phyloP scores from a whole-genome alignment of 192 early-diverging fungal genomes.

The Coemansia sp. region DNA sequence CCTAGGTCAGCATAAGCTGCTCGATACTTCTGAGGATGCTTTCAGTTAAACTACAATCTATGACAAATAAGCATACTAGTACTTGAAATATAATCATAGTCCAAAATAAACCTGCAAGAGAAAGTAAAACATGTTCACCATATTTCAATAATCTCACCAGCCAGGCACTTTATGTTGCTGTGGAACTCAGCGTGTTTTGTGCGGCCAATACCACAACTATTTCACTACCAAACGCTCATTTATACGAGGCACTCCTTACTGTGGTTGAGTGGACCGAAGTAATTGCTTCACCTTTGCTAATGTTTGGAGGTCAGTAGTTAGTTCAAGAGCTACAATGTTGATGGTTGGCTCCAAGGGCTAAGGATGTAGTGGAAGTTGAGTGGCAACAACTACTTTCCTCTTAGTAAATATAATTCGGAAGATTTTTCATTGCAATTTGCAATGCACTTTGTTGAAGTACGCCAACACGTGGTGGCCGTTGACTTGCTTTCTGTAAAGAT shows the following conservation, averaged over 20 bases:
- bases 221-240: slow-evolving; percentile 15
- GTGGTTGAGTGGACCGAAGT: slow-evolving; percentile 35
- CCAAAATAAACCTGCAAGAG: no score
- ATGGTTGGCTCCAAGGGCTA: neutral
- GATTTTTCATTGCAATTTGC: neutral
- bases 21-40: no score
- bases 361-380: neutral
- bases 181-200: no score
- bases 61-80: no score
- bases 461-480: neutral
- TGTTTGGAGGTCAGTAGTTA: slow-evolving; percentile 24
- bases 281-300: slow-evolving; percentile 18
- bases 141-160: no score
- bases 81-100: no score
- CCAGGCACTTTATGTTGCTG: fast-evolving
- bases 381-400: neutral
- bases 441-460: neutral
- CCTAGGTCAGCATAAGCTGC: no score
- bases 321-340: slow-evolving; percentile 19
- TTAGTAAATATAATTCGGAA: neutral
- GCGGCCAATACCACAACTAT: neutral
- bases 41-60: no score
- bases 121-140: no score
- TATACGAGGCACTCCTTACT: slow-evolving; percentile 30
- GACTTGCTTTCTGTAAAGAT: no score